phyloP scores from a whole-genome alignment of 495 filamentous ascomycete genomes.

The Penicillium samsonianum region DNA sequence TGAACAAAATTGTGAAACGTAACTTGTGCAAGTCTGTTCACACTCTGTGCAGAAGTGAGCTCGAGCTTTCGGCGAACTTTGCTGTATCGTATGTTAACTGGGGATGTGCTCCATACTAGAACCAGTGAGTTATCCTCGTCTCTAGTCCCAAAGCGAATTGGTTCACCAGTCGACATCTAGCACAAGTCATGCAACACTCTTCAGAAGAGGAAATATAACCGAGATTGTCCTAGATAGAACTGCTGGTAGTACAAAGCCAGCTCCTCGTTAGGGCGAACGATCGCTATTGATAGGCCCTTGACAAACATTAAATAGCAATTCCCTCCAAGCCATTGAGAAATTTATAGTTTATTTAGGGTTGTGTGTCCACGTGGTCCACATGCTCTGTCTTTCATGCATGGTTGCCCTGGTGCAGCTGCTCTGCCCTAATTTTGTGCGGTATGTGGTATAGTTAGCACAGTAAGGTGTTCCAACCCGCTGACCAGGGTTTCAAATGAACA shows the following conservation, averaged over 20 bases:
- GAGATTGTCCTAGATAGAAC: neutral
- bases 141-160: neutral
- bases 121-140: neutral
- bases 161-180: neutral
- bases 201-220: neutral
- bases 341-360: conserved; percentile 1
- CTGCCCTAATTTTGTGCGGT: neutral
- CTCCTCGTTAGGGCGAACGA: too few relatives aligned
- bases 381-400: neutral
- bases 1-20: too few relatives aligned
- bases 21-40: too few relatives aligned
- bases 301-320: neutral
- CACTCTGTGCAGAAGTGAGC: neutral
- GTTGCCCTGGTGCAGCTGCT: neutral
- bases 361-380: neutral
- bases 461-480: neutral
- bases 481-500: neutral
- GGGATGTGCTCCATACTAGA: neutral
- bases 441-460: neutral
- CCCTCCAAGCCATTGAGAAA: neutral
- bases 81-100: neutral
- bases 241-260: neutral
- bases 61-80: neutral
- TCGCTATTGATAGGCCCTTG: too few relatives aligned
- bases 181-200: neutral